A percentile compares a stretch with the other conserved stretches of the same genome.
Conservation (phyloP, 768 basidiomycete genomes). For the Pleurotus tuber-regium region DNA sequence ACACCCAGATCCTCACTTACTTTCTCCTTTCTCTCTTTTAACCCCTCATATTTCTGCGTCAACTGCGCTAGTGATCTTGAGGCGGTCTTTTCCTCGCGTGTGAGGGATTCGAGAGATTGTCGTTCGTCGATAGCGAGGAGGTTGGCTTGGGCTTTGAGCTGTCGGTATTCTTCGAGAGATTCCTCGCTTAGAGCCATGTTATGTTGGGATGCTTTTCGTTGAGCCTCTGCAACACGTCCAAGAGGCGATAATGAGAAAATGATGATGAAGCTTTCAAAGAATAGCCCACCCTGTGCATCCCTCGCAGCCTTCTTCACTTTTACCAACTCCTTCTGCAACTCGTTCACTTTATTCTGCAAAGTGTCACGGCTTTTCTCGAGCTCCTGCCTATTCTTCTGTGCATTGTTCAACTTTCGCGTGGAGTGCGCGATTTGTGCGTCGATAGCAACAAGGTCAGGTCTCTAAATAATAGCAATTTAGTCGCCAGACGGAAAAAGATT, state of each 20-base stretch:
- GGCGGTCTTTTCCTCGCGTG: conserved; percentile 79
- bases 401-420: conserved; percentile 72
- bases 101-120: conserved; percentile 76
- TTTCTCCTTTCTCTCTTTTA: conserved; percentile 55
- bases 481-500: no score
- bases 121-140: conserved; percentile 84
- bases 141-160: conserved; percentile 76
- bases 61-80: conserved; percentile 62
- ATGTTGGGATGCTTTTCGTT: conserved; percentile 65
- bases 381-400: conserved; percentile 58
- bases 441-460: conserved; percentile 78
- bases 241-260: neutral
- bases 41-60: conserved; percentile 65
- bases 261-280: neutral
- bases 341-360: conserved; percentile 46
- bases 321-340: conserved; percentile 62
- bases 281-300: conserved; percentile 67
- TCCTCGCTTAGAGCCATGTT: conserved; percentile 81
- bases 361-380: conserved; percentile 53
- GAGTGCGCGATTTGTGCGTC: conserved; percentile 91
- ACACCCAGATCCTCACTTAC: conserved; percentile 50
- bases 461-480: conserved; percentile 38
- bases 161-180: conserved; percentile 83
- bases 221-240: conserved; percentile 51
- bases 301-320: conserved; percentile 68